These are phyloP conservation scores for Metrosideros polymorpha DNA, from an alignment of 441 rosid genomes.

Conservation along the genomic window DNA sequence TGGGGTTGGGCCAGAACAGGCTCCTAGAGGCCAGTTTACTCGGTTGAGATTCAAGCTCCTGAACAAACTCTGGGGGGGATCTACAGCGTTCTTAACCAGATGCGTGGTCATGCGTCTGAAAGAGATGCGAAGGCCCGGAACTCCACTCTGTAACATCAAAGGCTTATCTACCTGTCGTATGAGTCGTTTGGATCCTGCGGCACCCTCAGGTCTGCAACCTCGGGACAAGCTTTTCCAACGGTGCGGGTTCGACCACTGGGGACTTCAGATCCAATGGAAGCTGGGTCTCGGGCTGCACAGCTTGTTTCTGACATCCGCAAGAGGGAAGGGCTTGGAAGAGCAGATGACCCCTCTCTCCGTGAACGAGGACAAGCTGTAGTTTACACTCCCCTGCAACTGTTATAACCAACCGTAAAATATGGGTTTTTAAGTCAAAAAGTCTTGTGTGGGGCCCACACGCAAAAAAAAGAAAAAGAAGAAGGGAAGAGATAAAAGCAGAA, in stretches of 20 bases:
- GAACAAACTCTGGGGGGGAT: slow-evolving; percentile 40
- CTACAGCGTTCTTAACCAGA: slow-evolving; percentile 4
- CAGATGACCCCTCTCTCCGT: slow-evolving; percentile 34
- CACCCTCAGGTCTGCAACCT: slow-evolving; percentile 27
- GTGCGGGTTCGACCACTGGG: slow-evolving; percentile 40
- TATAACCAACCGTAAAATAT: too few relatives aligned
- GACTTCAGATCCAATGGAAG: background rate
- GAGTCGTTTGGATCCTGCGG: slow-evolving; percentile 17
- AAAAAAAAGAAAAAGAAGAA: too few relatives aligned
- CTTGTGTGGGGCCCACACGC: too few relatives aligned
- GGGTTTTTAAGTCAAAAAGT: too few relatives aligned
- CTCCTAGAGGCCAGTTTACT: slow-evolving; percentile 28
- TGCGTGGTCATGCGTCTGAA: slow-evolving; percentile 34
- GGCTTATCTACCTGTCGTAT: slow-evolving; percentile 18
- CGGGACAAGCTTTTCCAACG: slow-evolving; percentile 38
- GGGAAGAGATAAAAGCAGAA: too few relatives aligned
- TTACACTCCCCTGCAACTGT: background rate
- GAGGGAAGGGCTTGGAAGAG: slow-evolving; percentile 11
- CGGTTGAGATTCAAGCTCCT: slow-evolving; percentile 38
- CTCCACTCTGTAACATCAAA: slow-evolving; percentile 32
- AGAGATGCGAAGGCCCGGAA: slow-evolving; percentile 38
- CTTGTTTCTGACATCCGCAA: background rate
- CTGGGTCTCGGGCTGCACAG: background rate
- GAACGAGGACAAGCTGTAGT: slow-evolving; percentile 25
- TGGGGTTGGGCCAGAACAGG: background rate